Percentiles rank a stretch among this genome's conserved stretches.
These are phyloP conservation scores for Ophiostoma tasmaniense DNA, from an alignment of 2,329 filamentous ascomycete genomes.

Conservation along the genomic window DNA sequence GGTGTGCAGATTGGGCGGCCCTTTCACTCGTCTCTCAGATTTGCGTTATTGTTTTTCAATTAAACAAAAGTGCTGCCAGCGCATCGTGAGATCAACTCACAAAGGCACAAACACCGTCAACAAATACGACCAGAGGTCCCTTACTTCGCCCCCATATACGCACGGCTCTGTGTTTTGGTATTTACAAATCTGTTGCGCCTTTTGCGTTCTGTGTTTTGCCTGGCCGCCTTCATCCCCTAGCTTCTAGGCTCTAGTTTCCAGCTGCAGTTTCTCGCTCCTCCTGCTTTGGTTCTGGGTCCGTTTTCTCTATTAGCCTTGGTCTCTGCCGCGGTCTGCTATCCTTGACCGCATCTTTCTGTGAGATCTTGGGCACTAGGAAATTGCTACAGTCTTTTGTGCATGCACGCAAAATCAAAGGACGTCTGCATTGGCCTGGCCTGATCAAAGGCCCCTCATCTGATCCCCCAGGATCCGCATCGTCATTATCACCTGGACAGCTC, in stretches of 20 bases:
- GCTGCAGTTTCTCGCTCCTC: background rate
- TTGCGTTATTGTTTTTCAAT: background rate
- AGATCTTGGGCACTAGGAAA: background rate
- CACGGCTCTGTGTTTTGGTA: background rate
- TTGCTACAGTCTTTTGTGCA: background rate
- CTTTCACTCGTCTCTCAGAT: background rate
- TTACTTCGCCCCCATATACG: conserved; percentile 1
- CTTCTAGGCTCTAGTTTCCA: background rate
- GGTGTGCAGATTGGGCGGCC: background rate
- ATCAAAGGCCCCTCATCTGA: background rate
- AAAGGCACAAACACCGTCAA: background rate
- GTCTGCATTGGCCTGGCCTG: background rate
- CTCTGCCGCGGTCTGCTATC: background rate
- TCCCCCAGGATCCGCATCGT: conserved; percentile 1
- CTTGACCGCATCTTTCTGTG: conserved; percentile 5
- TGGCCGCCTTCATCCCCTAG: background rate
- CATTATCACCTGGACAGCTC: background rate
- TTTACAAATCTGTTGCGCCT: background rate
- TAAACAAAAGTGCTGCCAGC: background rate
- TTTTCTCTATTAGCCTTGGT: background rate
- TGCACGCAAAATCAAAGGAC: background rate
- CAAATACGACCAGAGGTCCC: background rate
- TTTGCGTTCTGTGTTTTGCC: background rate
- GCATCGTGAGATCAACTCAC: conserved; percentile 1
- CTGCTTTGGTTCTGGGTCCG: background rate